A percentile compares a stretch with the other conserved stretches of the same genome.
These are phyloP conservation scores for Breviolum minutum DNA, from an alignment of 73 alveolate species.

Conservation along the genomic window DNA sequence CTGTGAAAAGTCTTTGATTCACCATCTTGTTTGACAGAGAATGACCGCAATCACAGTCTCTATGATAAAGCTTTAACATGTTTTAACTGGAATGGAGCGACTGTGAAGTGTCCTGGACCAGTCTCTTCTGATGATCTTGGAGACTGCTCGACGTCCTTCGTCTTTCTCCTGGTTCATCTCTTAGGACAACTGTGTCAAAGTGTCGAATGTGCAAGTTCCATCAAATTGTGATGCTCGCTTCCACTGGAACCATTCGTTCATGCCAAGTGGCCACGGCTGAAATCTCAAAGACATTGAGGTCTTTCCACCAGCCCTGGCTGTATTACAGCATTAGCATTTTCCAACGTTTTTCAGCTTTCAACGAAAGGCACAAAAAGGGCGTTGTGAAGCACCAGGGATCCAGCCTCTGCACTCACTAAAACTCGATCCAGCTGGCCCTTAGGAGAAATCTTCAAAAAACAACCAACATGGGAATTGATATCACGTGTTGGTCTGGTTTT, in stretches of 20 bases:
- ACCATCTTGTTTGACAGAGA: no score
- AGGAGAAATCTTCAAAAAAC: not conserved
- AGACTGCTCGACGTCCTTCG: constrained; percentile 77
- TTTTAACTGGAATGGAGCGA: no score
- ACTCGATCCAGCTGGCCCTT: constrained; percentile 45
- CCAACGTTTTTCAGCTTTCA: no score
- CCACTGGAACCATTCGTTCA: not conserved
- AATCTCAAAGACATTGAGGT: constrained; percentile 64
- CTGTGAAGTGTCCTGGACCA: constrained; percentile 67
- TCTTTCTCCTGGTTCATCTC: constrained; percentile 65
- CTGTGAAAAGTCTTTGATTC: no score
- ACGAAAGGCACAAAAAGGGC: not conserved
- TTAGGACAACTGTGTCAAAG: no score
- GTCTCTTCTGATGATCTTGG: constrained; percentile 81
- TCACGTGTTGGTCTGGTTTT: not conserved
- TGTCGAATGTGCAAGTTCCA: not conserved
- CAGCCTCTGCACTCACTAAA: constrained; percentile 25
- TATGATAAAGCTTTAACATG: no score
- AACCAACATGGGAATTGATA: not conserved
- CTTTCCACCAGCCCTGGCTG: constrained; percentile 80
- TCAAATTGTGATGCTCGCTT: not conserved
- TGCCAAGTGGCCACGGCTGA: constrained; percentile 28
- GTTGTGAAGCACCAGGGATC: not conserved
- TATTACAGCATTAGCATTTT: not conserved
- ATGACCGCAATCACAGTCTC: no score